Base-by-base conservation (phyloP, 1,284 basidiomycete genomes). In the Moniliophthora roreri region DNA sequence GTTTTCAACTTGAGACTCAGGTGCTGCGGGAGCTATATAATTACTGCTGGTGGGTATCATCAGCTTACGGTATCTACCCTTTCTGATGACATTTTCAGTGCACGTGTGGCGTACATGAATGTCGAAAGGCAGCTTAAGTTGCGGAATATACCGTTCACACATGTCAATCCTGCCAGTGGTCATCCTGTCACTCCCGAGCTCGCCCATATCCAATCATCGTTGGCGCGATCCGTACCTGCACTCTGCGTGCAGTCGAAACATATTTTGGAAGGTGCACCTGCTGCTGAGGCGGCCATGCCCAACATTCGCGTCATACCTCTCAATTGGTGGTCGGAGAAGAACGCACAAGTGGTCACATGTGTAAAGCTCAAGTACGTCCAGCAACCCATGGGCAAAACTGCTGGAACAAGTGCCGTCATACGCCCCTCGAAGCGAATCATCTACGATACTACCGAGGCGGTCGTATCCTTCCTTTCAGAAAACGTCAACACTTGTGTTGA, bases 351-450 rank as follows among this genome's bases (percentile, higher is more conserved):
- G 10, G 84, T 92, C 15, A 94, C 90, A 0, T 91, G 89, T 57
- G 89, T 94, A 24, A 92, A 92, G 64, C 76, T 95, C 23, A 92
- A 91, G 66, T 92, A 92, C 63, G 89, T 91, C 32, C 89, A 91
- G 62, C 87, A 91, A 59, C 89, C 91, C 0, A 81, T 92, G 60
- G 85, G 86, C 28, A 87, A 85, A 61, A 79, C 80, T 2, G 82
- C 85, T 2, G 78, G 79, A 20, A 77, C 79, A 21, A 79, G 77
- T 50, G 74, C 80, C 34, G 79, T 90, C 40, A 89, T 91, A 48
- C 79, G 89, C 15, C 88, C 87, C 4, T 90, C 89, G 15, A 87
- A 88, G 62, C 78, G 87, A 26, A 93, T 95, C 62, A 87, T 93
- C 44, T 95, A 95, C 63, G 92, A 96, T 64, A 85, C 89, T 4